Evolutionary conservation across 2,329 filamentous ascomycete genomes (phyloP).

Genomic region (Penicillium aurantiogriseum): DNA sequence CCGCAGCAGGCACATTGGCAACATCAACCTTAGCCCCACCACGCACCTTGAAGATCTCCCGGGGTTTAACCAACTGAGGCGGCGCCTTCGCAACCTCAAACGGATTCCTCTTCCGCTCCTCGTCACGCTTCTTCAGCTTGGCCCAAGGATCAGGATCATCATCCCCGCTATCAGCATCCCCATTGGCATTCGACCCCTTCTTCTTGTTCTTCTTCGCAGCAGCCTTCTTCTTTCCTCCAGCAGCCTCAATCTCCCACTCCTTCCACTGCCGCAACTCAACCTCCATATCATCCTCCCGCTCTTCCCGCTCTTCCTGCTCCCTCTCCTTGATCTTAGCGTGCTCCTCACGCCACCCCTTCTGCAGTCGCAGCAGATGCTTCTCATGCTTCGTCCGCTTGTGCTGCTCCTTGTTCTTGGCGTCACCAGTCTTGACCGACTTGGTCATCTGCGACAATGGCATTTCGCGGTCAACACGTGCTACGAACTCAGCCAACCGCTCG

Average conservation of each 20-base stretch:
- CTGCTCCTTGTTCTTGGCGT: slow-evolving; percentile 42
- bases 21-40: slow-evolving; percentile 65
- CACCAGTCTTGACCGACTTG: slow-evolving; percentile 48
- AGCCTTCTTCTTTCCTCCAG: slow-evolving; percentile 49
- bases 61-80: slow-evolving; percentile 65
- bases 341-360: slow-evolving; percentile 57
- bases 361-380: slow-evolving; percentile 66
- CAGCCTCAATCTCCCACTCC: slow-evolving; percentile 57
- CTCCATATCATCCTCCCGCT: slow-evolving; percentile 59
- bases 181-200: slow-evolving; percentile 44
- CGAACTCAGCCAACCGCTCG: slow-evolving; percentile 79
- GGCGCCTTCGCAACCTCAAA: slow-evolving; percentile 68
- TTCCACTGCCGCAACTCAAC: slow-evolving; percentile 66
- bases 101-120: slow-evolving; percentile 38
- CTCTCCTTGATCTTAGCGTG: slow-evolving; percentile 62
- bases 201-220: slow-evolving; percentile 39
- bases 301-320: slow-evolving; percentile 73
- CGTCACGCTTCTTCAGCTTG: slow-evolving; percentile 62
- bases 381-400: slow-evolving; percentile 77
- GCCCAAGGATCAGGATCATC: slow-evolving; percentile 76
- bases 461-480: slow-evolving; percentile 77
- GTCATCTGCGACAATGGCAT: slow-evolving; percentile 73
- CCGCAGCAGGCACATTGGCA: slow-evolving; percentile 65
- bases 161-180: slow-evolving; percentile 54
- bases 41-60: slow-evolving; percentile 64